Percentiles rank a stretch among this genome's conserved stretches.
phyloP scores from a whole-genome alignment of 1,284 basidiomycete genomes.

The Apiotrichum veenhuisii region DNA sequence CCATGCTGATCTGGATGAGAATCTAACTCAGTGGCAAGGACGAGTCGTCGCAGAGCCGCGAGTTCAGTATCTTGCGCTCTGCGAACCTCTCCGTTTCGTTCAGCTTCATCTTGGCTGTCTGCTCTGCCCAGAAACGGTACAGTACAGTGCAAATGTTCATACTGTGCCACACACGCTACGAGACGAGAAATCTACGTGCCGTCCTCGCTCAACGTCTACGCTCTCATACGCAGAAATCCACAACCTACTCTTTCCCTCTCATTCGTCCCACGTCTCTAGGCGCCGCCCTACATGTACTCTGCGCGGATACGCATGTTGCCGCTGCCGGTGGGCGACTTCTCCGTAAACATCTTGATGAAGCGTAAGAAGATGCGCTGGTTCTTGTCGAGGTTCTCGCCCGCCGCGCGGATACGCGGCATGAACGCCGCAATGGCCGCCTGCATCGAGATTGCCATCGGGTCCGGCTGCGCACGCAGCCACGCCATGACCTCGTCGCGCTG shows the following conservation, averaged over 20 bases:
- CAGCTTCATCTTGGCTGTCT: no score
- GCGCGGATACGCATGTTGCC: constrained; percentile 24
- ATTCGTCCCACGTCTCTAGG: not conserved
- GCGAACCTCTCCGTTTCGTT: no score
- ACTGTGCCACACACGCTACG: not conserved
- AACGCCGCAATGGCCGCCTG: constrained; percentile 29
- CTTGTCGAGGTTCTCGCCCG: constrained; percentile 15
- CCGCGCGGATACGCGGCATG: constrained; percentile 19
- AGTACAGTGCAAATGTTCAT: not conserved
- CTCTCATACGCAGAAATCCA: no score
- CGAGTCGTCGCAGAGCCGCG: no score
- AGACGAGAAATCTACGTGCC: not conserved
- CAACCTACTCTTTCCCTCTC: not conserved
- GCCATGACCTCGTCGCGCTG: constrained; percentile 30
- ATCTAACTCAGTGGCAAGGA: no score
- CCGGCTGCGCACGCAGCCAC: constrained; percentile 31
- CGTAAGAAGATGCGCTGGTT: constrained; percentile 34
- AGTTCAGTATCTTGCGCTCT: no score
- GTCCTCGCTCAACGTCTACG: no score
- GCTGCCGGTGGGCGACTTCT: constrained; percentile 11
- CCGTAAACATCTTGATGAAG: constrained; percentile 27
- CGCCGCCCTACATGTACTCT: constrained; percentile 16
- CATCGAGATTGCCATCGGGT: constrained; percentile 26
- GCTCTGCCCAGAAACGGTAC: no score
- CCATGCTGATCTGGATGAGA: no score